Evolutionary conservation across 345 rosid genomes (phyloP), one percentile per base, ranked within the genome.

Genomic region (Euclidium syriacum): DNA sequence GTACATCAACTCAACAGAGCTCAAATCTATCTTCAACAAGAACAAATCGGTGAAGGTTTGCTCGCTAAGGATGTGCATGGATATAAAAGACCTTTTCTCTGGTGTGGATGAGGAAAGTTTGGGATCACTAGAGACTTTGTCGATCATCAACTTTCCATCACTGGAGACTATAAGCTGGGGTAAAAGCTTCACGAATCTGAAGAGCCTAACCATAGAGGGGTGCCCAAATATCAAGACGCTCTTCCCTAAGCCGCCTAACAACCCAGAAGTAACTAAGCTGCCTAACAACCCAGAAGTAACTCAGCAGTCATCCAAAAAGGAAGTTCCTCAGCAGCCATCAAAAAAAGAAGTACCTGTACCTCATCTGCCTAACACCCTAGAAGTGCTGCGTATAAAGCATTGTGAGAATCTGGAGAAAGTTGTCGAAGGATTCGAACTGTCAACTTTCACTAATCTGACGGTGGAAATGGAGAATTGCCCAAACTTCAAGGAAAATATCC

Each of bases 381-480:
- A 49, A 62, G 68, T 15, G 27, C 75, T 82, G 12, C 41, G 67
- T 42, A 46, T 84, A 52, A 71, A 44, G 39, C 75, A 73, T 32
- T 84, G 88, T 68, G 81, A 76, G 34, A 78, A 62, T 3, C 36
- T 82, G 48, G 64, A 67, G 72, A 67, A 35, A 32, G 16, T 79
- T 12, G 44, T 68, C 22, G 62, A 24, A 27, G 32, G 38, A 44
- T 15, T 40, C 23, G 22, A 17, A 65, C 2, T 73, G 60, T 53
- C 55, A 20, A 65, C 68, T 40, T 50, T 59, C 72, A 54, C 65
- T 16, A 25, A 30, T 3, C 34, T 80, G 57, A 44, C 0, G 2
- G 0, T 9, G 17, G 0, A 12, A 8, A 7, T 1, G 8, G 18
- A 12, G 24, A 26, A 20, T 6, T 72, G 76, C 57, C 67, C 67